These are phyloP conservation scores for Tagetes erecta DNA, from an alignment of 129 eudicot species.

Conservation along the genomic window DNA sequence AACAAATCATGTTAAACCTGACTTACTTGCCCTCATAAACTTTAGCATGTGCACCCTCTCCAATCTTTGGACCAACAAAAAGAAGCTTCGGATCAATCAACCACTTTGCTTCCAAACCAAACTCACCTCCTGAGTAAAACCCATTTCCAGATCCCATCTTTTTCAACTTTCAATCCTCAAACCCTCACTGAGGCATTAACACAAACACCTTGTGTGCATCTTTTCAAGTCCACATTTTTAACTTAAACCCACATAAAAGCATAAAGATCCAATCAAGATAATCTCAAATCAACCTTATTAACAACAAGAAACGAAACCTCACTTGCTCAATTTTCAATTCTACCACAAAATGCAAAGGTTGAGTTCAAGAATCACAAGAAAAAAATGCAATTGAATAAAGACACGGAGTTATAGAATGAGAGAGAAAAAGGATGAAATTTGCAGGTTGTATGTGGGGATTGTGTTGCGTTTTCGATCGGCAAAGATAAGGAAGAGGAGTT, in stretches of 20 bases:
- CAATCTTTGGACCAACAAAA: conserved; percentile 93
- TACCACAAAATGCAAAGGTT: conserved; percentile 6
- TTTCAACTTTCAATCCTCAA: conserved; percentile 2
- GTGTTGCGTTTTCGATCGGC: conserved; percentile 42
- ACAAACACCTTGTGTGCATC: conserved; percentile 26
- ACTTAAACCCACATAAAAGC: conserved; percentile 4
- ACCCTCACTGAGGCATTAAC: conserved; percentile 19
- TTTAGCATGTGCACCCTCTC: conserved; percentile 97
- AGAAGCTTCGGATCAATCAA: conserved; percentile 90
- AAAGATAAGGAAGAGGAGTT: conserved; percentile 38
- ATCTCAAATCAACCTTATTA: not conserved
- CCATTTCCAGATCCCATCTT: conserved; percentile 86
- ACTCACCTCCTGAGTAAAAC: conserved; percentile 56
- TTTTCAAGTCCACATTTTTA: conserved; percentile 25
- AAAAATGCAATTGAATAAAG: not conserved
- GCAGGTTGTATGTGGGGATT: conserved; percentile 30
- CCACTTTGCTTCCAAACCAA: conserved; percentile 84
- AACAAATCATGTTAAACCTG: conserved; percentile 28
- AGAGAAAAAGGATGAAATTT: conserved; percentile 19
- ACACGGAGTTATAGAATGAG: not conserved
- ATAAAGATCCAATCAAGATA: not conserved
- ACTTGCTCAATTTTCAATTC: not conserved
- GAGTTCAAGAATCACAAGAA: not conserved
- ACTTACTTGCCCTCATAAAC: conserved; percentile 98
- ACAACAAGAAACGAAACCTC: not conserved